Conservation (phyloP, 805 yeast species). For the Candida insectalens region DNA sequence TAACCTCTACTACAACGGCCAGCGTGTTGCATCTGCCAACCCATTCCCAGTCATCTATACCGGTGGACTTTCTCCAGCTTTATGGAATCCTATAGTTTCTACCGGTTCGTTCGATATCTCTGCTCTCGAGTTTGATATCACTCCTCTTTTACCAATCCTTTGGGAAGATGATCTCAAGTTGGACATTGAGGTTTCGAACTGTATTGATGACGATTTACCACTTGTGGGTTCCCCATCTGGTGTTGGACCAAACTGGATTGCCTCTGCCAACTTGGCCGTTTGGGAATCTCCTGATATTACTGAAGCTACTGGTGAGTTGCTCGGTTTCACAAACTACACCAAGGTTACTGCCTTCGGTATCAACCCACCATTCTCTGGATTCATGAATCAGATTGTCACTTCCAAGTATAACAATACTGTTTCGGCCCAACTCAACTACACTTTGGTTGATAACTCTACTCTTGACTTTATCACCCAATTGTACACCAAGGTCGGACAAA, state of each 20-base stretch:
- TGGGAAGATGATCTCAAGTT: conserved; percentile 38
- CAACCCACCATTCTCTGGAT: conserved; percentile 28
- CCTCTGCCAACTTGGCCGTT: conserved; percentile 43
- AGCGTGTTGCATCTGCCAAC: conserved; percentile 47
- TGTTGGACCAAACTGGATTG: conserved; percentile 48
- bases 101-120: conserved; percentile 65
- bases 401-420: conserved; percentile 27
- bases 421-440: conserved; percentile 26
- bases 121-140: conserved; percentile 59
- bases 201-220: conserved; percentile 30
- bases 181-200: conserved; percentile 44
- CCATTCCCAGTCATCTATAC: conserved; percentile 73
- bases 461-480: conserved; percentile 22
- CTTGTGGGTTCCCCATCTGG: conserved; percentile 21
- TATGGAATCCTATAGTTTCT: conserved; percentile 78
- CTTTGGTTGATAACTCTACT: conserved; percentile 28
- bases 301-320: conserved; percentile 29
- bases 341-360: conserved; percentile 23
- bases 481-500: conserved; percentile 22
- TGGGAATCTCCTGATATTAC: conserved; percentile 39
- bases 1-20: conserved; percentile 50
- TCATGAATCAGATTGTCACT: conserved; percentile 28
- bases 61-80: conserved; percentile 71
- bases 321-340: conserved; percentile 20
- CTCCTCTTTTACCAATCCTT: conserved; percentile 59